phyloP scores from a whole-genome alignment of 192 early-diverging fungal species.

The Podochytrium sp. region DNA sequence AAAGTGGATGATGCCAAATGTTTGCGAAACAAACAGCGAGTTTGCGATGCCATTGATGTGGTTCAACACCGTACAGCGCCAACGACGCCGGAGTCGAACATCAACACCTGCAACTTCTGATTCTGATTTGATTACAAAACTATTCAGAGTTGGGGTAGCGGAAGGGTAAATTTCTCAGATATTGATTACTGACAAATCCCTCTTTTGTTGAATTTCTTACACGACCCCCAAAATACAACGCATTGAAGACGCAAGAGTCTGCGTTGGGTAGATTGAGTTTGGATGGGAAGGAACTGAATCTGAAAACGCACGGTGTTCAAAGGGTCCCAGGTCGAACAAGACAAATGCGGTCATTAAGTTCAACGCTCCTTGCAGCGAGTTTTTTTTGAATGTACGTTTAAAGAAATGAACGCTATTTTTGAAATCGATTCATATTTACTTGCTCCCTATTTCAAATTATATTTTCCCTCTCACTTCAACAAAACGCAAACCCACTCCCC shows the following conservation, averaged over 20 bases:
- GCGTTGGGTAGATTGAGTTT: slow-evolving; percentile 36
- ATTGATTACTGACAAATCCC: not conserved
- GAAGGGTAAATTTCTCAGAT: slow-evolving; percentile 33
- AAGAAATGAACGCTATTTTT: too few relatives aligned
- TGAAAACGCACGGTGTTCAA: slow-evolving; percentile 57
- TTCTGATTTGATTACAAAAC: slow-evolving; percentile 62
- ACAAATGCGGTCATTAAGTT: too few relatives aligned
- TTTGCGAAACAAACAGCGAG: too few relatives aligned
- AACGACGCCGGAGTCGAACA: slow-evolving; percentile 21
- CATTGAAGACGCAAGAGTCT: slow-evolving; percentile 42
- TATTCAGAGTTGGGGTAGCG: slow-evolving; percentile 50
- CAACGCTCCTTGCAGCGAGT: too few relatives aligned
- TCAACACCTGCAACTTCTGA: slow-evolving; percentile 54
- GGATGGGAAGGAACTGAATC: slow-evolving; percentile 40
- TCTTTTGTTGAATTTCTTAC: slow-evolving; percentile 8
- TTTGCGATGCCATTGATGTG: too few relatives aligned
- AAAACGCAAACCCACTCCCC: slow-evolving; percentile 17
- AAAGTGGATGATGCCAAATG: too few relatives aligned
- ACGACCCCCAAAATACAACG: slow-evolving; percentile 18
- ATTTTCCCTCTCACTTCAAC: not conserved
- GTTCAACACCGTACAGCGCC: too few relatives aligned
- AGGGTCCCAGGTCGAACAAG: too few relatives aligned
- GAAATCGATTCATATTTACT: too few relatives aligned
- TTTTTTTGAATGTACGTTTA: too few relatives aligned
- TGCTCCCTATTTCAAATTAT: too few relatives aligned